Base-by-base conservation (phyloP, 164 flowering plant species). In the Sedum album region DNA sequence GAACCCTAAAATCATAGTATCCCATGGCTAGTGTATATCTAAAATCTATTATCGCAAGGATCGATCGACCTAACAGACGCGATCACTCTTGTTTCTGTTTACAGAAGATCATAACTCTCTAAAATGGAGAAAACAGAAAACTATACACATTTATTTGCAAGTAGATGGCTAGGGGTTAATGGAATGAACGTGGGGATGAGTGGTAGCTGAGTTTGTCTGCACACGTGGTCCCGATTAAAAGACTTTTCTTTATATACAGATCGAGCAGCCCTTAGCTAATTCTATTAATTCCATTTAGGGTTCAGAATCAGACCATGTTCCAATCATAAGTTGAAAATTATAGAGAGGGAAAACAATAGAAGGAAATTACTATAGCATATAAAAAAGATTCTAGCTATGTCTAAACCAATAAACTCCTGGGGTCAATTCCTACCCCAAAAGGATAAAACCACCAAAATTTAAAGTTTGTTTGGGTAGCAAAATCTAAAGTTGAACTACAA, bases 151-250 rank as follows among this genome's bases (percentile, higher is more conserved):
- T 57, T 57, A 57, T 26, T 57, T 57, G 33, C 33, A 14, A 57
- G n/a, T n/a, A n/a, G 33, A 33, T 57, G 28, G 35, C 4, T 25
- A 28, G 62, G 20, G 18, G 62, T 57, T 57, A 57, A 57, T 13
- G 62, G 31, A 57, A 57, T 57, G 62, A 57, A 57, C 28, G 62
- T 57, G 62, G 62, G 62, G 33, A 26, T 26, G 62, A 13, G 60
- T 53, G 60, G 30, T 57, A 57, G 62, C 33, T 57, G 28, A 28
- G 28, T 26, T 57, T 57, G 62, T 28, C 28, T 57, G 62, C 62
- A n/a, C n/a, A 57, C 13, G 62, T 28, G 62, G 62, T 26, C 62
- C 62, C 33, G 20, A 57, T 2, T 26, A 11, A 20, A 28, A 55
- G 61, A 55, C 61, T 55, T 55, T 26, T 10, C 23, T 53, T 53